Evolutionary conservation across 192 early-diverging fungal genomes (phyloP).

Genomic region (Cetraspora pellucida): DNA sequence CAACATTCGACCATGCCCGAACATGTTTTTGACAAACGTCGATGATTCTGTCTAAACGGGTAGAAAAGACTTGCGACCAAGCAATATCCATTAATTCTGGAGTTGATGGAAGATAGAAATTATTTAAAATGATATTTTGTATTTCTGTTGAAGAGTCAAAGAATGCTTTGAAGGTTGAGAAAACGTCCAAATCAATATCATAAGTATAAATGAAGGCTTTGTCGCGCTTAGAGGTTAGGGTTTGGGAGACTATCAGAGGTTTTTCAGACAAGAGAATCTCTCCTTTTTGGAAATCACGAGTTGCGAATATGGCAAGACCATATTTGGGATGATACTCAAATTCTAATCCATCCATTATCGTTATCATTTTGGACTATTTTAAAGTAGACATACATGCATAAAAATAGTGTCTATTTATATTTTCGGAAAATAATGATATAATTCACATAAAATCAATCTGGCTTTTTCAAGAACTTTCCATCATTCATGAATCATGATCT

Average conservation of each 20-base stretch:
- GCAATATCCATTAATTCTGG: not conserved
- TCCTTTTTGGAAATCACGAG: slow-evolving; percentile 3
- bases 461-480: too few relatives aligned
- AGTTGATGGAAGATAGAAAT: slow-evolving; percentile 2
- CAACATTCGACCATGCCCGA: not conserved
- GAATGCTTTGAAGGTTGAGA: slow-evolving; percentile 2
- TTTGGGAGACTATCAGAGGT: not conserved
- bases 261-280: slow-evolving; percentile 3
- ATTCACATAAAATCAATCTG: too few relatives aligned
- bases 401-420: too few relatives aligned
- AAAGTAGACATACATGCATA: too few relatives aligned
- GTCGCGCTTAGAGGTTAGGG: not conserved
- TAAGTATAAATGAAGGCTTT: not conserved
- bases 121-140: slow-evolving; percentile 5
- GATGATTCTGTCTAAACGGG: not conserved
- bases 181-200: not conserved
- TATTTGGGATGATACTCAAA: not conserved
- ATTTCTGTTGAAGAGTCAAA: not conserved
- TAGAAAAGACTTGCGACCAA: not conserved
- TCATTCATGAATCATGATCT: too few relatives aligned
- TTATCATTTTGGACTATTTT: too few relatives aligned
- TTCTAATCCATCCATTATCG: not conserved
- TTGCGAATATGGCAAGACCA: not conserved
- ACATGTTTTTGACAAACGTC: not conserved
- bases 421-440: too few relatives aligned